Conservation (phyloP, 768 basidiomycete genomes). For the Boletus reticulatus region DNA sequence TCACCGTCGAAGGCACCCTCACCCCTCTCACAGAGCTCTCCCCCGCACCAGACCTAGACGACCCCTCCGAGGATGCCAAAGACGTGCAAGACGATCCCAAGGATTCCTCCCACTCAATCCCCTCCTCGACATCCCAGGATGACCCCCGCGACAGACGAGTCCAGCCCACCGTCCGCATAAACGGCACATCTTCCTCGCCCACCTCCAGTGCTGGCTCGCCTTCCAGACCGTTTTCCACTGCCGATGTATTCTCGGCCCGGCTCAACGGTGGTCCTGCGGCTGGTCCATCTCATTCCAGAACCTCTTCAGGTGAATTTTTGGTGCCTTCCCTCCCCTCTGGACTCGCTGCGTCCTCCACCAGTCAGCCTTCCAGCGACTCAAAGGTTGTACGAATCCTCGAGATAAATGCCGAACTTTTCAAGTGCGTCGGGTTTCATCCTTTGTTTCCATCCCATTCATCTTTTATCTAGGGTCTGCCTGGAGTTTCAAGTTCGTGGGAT, state of each 20-base stretch:
- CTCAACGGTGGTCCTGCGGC: constrained; percentile 18
- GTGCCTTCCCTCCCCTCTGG: constrained; percentile 31
- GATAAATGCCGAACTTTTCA: constrained; percentile 67
- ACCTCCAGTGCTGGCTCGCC: constrained; percentile 20
- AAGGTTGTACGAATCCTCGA: constrained; percentile 65
- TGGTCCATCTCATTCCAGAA: constrained; percentile 27
- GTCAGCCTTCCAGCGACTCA: constrained; percentile 12
- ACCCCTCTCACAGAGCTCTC: constrained; percentile 80
- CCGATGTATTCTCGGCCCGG: constrained; percentile 23
- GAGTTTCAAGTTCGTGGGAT: constrained; percentile 58
- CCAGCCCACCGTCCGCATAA: constrained; percentile 18
- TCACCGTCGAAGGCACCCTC: constrained; percentile 44
- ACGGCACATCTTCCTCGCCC: constrained; percentile 22
- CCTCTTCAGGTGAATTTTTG: constrained; percentile 27
- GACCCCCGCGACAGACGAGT: constrained; percentile 19
- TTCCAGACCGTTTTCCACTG: constrained; percentile 17
- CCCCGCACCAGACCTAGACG: constrained; percentile 59
- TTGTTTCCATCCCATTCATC: constrained; percentile 1
- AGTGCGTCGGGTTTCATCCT: constrained; percentile 39
- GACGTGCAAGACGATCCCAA: constrained; percentile 38
- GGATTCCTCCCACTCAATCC: constrained; percentile 7
- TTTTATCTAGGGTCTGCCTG: constrained; percentile 49
- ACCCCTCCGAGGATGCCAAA: constrained; percentile 28
- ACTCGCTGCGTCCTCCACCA: constrained; percentile 5
- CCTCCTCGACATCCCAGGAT: constrained; percentile 16